Base-by-base conservation (phyloP, 805 yeast genomes). In the Komagataella pseudopastoris region DNA sequence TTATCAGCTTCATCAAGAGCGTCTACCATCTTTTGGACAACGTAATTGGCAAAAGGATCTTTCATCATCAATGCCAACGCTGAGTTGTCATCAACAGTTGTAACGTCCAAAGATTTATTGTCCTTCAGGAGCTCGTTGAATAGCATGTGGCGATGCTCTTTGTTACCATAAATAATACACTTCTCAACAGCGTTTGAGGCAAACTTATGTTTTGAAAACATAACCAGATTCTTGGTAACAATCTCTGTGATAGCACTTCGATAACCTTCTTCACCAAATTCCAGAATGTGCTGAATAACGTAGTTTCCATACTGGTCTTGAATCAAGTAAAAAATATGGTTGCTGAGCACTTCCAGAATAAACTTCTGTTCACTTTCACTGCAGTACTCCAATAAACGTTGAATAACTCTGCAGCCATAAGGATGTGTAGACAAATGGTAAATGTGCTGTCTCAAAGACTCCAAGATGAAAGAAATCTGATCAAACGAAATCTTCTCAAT, bases 221-320 rank as follows among this genome's bases (percentile, higher is more conserved):
- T 80, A 36, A 93, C 87, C 45, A 68, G 56, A 49, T 68, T 65
- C 23, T 82, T 82, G 36, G 80, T 66, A 8, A 91, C 95, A 47
- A 85, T 79, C 47, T 75, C 71, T 48, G 88, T 72, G 49, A 93
- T 83, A 39, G 59, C 61, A 46, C 65, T 64, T 16, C 83, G 77
- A 59, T 85, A 89, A 23, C 70, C 72, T 16, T 66, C 59, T n/a
- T 70, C 67, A n/a, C 96, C 95, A 53, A 83, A 79, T 65, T 89
- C 95, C 56, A 93, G 77, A 51, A 93, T 85, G 65, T 93, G 97
- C 66, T 93, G 99, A 62, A 93, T 88, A 45, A 93, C 99, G 63
- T 93, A 93, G 70, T 93, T 93, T 54, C 99, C 99, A 65, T 88
- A 93, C 70, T 93, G 98, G 64, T 93, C 98, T 63, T 88, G 96